A percentile compares a stretch with the other conserved stretches of the same genome.
These are phyloP conservation scores for Colletotrichum sp. DNA, from an alignment of 2,329 filamentous ascomycete genomes.

Conservation along the genomic window DNA sequence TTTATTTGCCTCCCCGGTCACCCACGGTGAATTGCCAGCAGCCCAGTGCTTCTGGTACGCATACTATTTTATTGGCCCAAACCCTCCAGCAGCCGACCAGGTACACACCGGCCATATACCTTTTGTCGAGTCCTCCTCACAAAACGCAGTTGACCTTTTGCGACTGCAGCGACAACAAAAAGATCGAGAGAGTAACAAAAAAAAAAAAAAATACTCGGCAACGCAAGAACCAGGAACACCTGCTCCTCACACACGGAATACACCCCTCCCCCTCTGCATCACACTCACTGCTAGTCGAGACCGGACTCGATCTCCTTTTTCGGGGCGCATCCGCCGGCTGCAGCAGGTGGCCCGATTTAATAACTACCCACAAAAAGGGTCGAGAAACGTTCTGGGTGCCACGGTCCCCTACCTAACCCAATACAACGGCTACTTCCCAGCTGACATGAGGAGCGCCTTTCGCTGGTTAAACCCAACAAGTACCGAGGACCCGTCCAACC, in stretches of 20 bases:
- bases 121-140: not conserved
- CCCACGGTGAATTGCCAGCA: not conserved
- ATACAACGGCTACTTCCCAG: conserved; percentile 21
- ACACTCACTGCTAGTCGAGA: conserved; percentile 10
- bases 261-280: not conserved
- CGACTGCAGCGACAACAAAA: not conserved
- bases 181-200: not conserved
- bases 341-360: conserved; percentile 21
- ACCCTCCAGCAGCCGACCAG: not conserved
- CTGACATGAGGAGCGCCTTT: conserved; percentile 25
- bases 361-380: conserved; percentile 24
- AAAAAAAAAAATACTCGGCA: not conserved
- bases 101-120: not conserved
- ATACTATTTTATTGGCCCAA: not conserved
- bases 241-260: not conserved
- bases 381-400: conserved; percentile 23
- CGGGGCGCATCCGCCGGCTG: conserved; percentile 18
- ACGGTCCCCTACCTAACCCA: conserved; percentile 21
- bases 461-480: conserved; percentile 24
- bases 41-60: not conserved
- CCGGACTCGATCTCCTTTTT: conserved; percentile 23
- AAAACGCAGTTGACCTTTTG: not conserved
- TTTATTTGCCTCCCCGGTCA: conserved; percentile 16
- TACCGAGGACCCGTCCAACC: conserved; percentile 26
- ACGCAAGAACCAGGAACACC: not conserved